Base-by-base conservation (phyloP, 2,329 filamentous ascomycete species). In the Sclerotinia subarctica region DNA sequence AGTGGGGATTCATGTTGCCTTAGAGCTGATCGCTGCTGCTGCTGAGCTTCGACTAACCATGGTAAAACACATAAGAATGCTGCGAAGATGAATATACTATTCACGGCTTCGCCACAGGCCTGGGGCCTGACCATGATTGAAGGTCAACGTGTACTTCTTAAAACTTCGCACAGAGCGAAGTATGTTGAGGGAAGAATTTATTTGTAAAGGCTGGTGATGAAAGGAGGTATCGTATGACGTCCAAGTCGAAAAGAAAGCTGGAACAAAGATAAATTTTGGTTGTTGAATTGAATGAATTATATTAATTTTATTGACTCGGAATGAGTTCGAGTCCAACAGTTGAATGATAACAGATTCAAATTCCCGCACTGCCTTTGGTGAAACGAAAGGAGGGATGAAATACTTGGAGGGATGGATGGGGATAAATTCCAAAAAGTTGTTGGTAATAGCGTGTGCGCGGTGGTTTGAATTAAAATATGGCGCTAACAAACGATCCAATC, bases 41-140 rank as follows among this genome's bases (percentile, higher is more conserved):
- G 86, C 83, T 86, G 86, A 84, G 85, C 86, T 75, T 87, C 83
- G 80, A 85, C 84, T 73, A 87, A 79, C 80, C 82, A 85, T 65
- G 86, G 85, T 69, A 89, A 77, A 67, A 89, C 78, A 68, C 89
- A 79, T 70, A 88, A 78, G 74, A 83, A 84, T 77, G 88, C 82
- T 78, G 85, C 84, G 77, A 78, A 83, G 75, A 74, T 81, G 78
- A 77, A 79, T 81, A 75, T 81, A 79, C 78, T 83, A 77, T 81
- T 81, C 79, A 80, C 82, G 80, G 76, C 65, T 84, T 81, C 84
- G 85, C 76, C 83, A 83, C 78, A 66, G 86, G 86, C 82, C 86
- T 86, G 71, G 74, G 74, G 85, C 85, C 64, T 66, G 64, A 58
- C 32, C 64, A 66, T 66, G 64, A 51, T 79, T 80, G 79, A 70